phyloP scores from a whole-genome alignment of 78 protist species.

The Andalucia godoyi region DNA sequence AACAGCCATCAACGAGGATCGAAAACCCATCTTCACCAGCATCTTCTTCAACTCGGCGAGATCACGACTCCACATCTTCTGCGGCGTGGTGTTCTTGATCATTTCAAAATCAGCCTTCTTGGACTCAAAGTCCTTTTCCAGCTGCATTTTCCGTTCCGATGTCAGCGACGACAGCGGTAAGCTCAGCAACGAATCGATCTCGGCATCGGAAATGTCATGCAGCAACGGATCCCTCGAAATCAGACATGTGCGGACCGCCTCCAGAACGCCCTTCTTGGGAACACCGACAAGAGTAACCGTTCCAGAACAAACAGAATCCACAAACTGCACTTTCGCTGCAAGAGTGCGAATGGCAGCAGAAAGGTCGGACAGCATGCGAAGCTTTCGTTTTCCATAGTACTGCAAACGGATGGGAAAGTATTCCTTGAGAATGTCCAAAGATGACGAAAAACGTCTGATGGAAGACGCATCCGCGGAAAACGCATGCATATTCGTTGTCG shows the following conservation, averaged over 20 bases:
- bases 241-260: background rate
- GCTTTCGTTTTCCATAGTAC: background rate
- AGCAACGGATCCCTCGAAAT: background rate
- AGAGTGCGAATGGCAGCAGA: background rate
- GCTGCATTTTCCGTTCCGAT: background rate
- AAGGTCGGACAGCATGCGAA: background rate
- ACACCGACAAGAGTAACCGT: too few relatives aligned
- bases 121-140: background rate
- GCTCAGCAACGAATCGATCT: background rate
- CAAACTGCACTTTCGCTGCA: background rate
- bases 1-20: too few relatives aligned
- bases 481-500: background rate
- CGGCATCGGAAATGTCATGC: background rate
- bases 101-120: background rate
- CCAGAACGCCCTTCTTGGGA: background rate
- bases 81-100: background rate
- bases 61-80: background rate
- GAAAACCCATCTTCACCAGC: background rate
- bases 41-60: background rate
- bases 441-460: background rate
- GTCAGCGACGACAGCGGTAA: background rate
- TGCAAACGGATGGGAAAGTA: background rate
- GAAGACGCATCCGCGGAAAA: background rate
- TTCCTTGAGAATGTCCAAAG: too few relatives aligned
- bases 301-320: background rate